Conservation (phyloP, 352 stramenopile species). For the Phytopythium boreale region DNA sequence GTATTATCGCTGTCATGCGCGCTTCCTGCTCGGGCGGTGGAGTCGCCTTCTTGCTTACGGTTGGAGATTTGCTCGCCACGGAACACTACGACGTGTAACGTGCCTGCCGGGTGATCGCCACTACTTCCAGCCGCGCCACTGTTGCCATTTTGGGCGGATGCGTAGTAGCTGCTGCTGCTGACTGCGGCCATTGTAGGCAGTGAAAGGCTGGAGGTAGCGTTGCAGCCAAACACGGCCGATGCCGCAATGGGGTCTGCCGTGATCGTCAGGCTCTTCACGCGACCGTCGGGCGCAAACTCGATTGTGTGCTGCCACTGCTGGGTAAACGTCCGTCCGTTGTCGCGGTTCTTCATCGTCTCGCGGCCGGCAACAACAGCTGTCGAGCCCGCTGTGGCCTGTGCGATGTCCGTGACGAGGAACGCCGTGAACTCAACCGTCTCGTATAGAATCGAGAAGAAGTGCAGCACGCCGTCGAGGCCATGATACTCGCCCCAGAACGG, state of each 20-base stretch:
- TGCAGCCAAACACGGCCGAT: conserved; percentile 86
- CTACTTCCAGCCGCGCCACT: conserved; percentile 18
- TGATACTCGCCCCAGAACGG: conserved; percentile 90
- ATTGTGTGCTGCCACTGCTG: conserved; percentile 90
- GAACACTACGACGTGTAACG: conserved; percentile 73
- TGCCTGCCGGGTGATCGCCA: conserved; percentile 77
- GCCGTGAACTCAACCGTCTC: conserved; percentile 87
- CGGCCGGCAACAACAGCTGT: conserved; percentile 79
- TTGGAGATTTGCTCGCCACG: conserved; percentile 82
- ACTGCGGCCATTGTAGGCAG: conserved; percentile 73
- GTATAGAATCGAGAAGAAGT: conserved; percentile 90
- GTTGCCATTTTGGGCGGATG: conserved; percentile 71
- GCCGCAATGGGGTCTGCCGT: conserved; percentile 78
- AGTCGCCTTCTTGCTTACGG: conserved; percentile 24
- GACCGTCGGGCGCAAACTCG: conserved; percentile 81
- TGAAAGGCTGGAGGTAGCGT: conserved; percentile 81
- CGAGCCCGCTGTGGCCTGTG: conserved; percentile 77
- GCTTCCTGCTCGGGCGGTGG: neutral
- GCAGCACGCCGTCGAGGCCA: conserved; percentile 79
- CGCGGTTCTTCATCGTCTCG: conserved; percentile 88
- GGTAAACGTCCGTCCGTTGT: conserved; percentile 87
- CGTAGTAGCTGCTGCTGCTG: conserved; percentile 77
- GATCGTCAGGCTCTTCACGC: conserved; percentile 87
- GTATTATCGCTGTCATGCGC: conserved; percentile 8
- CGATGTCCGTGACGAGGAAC: conserved; percentile 89